A percentile compares a stretch with the other conserved stretches of the same genome.
These are phyloP conservation scores for Jatropha curcas DNA, from an alignment of 345 rosid species.

Conservation along the genomic window DNA sequence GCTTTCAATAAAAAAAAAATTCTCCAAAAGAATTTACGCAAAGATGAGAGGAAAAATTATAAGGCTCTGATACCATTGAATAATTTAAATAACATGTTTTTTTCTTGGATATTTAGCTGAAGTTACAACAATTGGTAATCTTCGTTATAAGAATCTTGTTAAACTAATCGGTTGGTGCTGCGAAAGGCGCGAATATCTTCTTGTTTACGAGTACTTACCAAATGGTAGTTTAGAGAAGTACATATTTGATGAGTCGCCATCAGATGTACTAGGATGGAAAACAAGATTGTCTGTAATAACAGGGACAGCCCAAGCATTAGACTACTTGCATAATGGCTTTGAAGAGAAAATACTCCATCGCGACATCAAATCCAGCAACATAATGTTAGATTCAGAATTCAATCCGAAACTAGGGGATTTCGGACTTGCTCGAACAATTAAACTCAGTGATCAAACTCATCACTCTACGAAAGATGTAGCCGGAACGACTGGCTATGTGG, in stretches of 20 bases:
- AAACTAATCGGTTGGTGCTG: slow-evolving; percentile 84
- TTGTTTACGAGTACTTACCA: slow-evolving; percentile 70
- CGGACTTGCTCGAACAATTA: slow-evolving; percentile 68
- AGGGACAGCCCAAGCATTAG: slow-evolving; percentile 68
- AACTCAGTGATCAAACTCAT: slow-evolving; percentile 56
- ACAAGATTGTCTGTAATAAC: slow-evolving; percentile 44
- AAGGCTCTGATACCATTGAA: too few species aligned
- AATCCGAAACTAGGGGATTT: slow-evolving; percentile 65
- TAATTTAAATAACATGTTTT: too few species aligned
- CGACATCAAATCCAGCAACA: slow-evolving; percentile 73
- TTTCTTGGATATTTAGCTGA: too few species aligned
- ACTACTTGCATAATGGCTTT: slow-evolving; percentile 70
- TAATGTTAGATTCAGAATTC: slow-evolving; percentile 66
- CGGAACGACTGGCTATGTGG: slow-evolving; percentile 84
- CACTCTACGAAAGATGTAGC: slow-evolving; percentile 70
- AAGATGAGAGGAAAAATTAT: too few species aligned
- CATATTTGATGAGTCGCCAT: too few species aligned
- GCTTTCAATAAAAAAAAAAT: too few species aligned
- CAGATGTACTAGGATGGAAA: slow-evolving; percentile 57
- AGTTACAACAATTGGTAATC: slow-evolving; percentile 66
- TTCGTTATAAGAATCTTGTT: slow-evolving; percentile 65
- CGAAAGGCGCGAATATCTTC: slow-evolving; percentile 51
- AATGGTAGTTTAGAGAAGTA: slow-evolving; percentile 68
- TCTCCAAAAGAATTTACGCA: too few species aligned
- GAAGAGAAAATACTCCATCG: slow-evolving; percentile 66